Conservation (phyloP, 225 moss, liverwort and hornwort genomes). For the Lunularia cruciata region DNA sequence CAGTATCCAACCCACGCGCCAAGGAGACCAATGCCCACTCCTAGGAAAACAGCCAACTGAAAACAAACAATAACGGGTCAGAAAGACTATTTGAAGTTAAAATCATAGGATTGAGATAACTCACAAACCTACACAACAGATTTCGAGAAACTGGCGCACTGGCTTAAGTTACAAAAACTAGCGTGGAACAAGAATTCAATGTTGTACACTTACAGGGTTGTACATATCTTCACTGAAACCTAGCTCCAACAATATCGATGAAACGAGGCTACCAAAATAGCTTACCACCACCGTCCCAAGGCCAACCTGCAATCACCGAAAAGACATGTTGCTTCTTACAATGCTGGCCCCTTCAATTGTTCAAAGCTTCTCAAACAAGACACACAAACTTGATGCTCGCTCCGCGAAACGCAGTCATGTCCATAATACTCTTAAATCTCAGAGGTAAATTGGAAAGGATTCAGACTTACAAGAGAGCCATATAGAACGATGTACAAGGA, state of each 20-base stretch:
- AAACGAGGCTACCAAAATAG: constrained; percentile 69
- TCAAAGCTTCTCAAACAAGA: no score
- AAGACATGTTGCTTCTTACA: not conserved
- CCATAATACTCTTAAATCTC: no score
- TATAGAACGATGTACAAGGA: constrained; percentile 77
- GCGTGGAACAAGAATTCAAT: no score
- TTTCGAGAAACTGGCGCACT: no score
- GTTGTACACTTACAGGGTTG: constrained; percentile 67
- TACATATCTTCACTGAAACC: constrained; percentile 92
- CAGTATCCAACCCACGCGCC: constrained; percentile 56
- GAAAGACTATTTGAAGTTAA: no score
- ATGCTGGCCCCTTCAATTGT: no score
- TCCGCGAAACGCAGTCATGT: no score
- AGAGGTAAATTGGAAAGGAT: constrained; percentile 3
- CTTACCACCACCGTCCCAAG: constrained; percentile 72
- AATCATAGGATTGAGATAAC: no score
- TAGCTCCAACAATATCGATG: constrained; percentile 73
- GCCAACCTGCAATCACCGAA: constrained; percentile 68
- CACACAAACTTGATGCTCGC: no score
- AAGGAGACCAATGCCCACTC: constrained; percentile 38
- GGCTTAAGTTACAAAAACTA: no score
- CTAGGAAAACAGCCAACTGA: constrained; percentile 45
- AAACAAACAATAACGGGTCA: not conserved
- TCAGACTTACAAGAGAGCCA: constrained; percentile 67
- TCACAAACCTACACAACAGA: no score